Base-by-base conservation (phyloP, 495 filamentous ascomycete genomes). In the Aspergillus nanangensis region DNA sequence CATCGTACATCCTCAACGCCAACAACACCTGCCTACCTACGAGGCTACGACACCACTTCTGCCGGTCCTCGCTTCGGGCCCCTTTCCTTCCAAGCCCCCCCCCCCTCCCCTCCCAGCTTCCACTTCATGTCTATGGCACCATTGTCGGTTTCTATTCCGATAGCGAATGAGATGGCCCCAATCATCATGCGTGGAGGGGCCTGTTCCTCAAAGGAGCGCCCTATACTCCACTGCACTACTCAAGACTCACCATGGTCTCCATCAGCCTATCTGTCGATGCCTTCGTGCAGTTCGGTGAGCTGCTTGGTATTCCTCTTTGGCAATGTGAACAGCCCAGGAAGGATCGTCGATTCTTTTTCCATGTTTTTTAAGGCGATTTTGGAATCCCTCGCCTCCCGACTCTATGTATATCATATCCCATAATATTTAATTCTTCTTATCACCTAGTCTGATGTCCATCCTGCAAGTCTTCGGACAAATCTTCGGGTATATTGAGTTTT, bases 401-500 rank as follows among this genome's bases (percentile, higher is more conserved):
- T 47, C 29, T 38, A 45, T 41, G 49, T 53, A 58, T 53, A 58
- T 51, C 48, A 53, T 47, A 29, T 24, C 38, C 46, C 41, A 58
- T 50, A 48, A 48, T 55, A 43, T 49, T 45, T 45, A 35, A 22
- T 47, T 48, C 41, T 39, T 35, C 41, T 24, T 29, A 32, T 44
- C 23, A 22, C 25, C 36, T 41, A 41, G 39, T 43, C 31, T 48
- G 39, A 45, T 35, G 36, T 45, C 50, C 49, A 44, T 53, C 47
- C 50, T 58, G 51, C 55, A 51, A 20, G 39, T 49, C 24, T 48
- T 54, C 51, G 55, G 48, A 51, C 42, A 57, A 48, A 51, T 57
- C 29, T 44, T 53, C 55, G 50, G 50, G 46, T 38, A 52, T 57
- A 47, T 50, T n/a, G n/a, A n/a, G n/a, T n/a, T n/a, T n/a, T n/a